Evolutionary conservation across 78 protist species (phyloP), one percentile per base, ranked within the genome.

Genomic region (Planoprotostelium fungivorum): DNA sequence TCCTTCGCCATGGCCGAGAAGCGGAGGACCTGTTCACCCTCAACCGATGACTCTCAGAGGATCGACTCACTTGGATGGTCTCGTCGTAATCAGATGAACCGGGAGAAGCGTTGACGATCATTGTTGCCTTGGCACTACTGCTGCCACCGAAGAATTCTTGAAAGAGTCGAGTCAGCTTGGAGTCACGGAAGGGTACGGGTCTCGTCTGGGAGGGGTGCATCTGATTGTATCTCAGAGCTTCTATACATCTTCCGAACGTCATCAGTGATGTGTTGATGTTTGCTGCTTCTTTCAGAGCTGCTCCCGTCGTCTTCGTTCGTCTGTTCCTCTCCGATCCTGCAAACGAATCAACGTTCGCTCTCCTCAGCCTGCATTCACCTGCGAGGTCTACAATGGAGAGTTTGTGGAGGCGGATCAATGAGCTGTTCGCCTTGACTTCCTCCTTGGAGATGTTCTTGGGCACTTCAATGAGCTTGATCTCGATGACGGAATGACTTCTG

Each of bases 151-250:
- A 92, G 36, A 90, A 93, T 39, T 93, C 96, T 63, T 93, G 96
- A 36, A 95, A 93, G 63, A 96, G 83, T 35, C 96, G 86, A 9
- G 98, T 95, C 34, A 96, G 85, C 73, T 96, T 95, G 38, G 95
- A 93, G 83, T 95, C 97, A 28, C 98, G 87, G 92, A 93, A 96
- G 35, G 98, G 97, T 23, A 95, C 92, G 28, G 89, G 38, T n/a
- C 38, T 89, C 83, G 39, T 31, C 88, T 39, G 90, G 35, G 86
- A 37, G 23, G 87, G 86, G 36, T 86, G 89, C 34, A n/a, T 51
- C 88, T 89, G 91, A 95, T 93, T 94, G 63, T 88, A 89, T 28
- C 94, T 88, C n/a, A 96, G 83, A 1, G 89, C 90, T 88, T 92
- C 94, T 31, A 96, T 93, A 86, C 95, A 91, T 63, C 91, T 86